These are phyloP conservation scores for Fusarium sambucinum DNA, from an alignment of 2,329 filamentous ascomycete species.

Conservation along the genomic window DNA sequence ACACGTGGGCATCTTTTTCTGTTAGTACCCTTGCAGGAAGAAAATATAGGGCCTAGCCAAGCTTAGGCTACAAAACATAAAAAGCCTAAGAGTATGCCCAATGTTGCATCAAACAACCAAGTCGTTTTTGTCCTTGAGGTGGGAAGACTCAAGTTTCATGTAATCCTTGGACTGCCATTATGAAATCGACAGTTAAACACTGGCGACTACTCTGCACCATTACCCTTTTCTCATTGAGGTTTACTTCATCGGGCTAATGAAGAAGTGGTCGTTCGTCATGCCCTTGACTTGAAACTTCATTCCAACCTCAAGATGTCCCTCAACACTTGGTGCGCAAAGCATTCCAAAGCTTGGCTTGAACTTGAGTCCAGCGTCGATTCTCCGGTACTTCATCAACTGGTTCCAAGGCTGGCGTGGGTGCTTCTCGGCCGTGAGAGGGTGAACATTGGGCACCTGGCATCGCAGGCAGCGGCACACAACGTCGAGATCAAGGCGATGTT, in stretches of 20 bases:
- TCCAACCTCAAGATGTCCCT: conserved; percentile 67
- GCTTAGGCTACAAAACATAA: background rate
- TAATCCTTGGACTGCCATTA: background rate
- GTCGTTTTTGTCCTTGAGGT: background rate
- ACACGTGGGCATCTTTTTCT: background rate
- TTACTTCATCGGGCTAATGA: conserved; percentile 48
- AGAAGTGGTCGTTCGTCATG: conserved; percentile 66
- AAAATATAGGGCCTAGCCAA: background rate
- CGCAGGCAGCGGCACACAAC: conserved; percentile 69
- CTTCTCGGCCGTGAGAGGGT: conserved; percentile 70
- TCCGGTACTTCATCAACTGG: conserved; percentile 69
- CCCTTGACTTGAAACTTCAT: conserved; percentile 69
- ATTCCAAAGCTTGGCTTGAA: conserved; percentile 77
- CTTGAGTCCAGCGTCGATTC: conserved; percentile 70
- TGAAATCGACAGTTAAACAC: background rate
- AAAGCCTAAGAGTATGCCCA: background rate
- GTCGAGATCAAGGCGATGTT: conserved; percentile 60
- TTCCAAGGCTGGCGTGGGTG: conserved; percentile 72
- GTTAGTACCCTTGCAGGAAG: background rate
- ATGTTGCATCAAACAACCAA: background rate
- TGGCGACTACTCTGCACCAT: background rate
- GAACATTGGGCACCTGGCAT: conserved; percentile 74
- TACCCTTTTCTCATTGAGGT: background rate
- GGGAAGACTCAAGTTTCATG: background rate
- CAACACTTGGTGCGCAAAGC: conserved; percentile 69